Evolutionary conservation across 1,139 yeast species (phyloP), one percentile per base, ranked within the genome.

Genomic region (Saccharomycopsis phalli): DNA sequence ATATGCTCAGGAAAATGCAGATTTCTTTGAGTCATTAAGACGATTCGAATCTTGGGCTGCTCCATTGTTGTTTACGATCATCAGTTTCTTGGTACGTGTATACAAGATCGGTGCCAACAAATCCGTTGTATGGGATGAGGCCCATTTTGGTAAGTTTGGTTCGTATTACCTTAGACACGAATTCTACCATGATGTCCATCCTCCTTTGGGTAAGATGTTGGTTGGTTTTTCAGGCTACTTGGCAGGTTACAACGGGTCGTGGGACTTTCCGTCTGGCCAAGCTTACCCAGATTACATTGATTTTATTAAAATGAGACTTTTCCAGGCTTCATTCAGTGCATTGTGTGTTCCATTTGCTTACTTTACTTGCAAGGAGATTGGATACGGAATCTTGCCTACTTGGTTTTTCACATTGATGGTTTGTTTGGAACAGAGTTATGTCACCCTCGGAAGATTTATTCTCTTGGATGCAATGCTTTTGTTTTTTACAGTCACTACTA

Each of bases 131-230:
- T 91, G 99, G 99, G 98, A 88, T 61, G 95, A 86, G 58, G 95
- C 95, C 8, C 95, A 86, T 66, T 88, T 88, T 59, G 97, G 96
- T 47, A 87, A 86, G 60, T 88, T 88, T 58, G 96, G 96, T 41
- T 83, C 95, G 11, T 83, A 84, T 61, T 88, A 88, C 64, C 67
- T 88, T 51, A 79, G 88, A 66, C 94, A 84, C 57, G 94, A 87
- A 54, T 88, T 87, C 59, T 88, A 88, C 61, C 95, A 87, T 58
- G 99, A 91, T 63, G 98, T 91, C 45, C 99, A 91, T 61, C 99
- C 99, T 40, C 98, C 98, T 2, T 72, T 93, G 53, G 98, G 97
- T 29, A 93, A 93, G 62, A 87, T 93, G 95, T 71, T 93, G 49
- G 88, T 88, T 49, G 99, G 96, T 1, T 68, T 93, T 32, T 83